Base-by-base conservation (phyloP, 2,329 filamentous ascomycete species). In the Pseudopithomyces chartarum region DNA sequence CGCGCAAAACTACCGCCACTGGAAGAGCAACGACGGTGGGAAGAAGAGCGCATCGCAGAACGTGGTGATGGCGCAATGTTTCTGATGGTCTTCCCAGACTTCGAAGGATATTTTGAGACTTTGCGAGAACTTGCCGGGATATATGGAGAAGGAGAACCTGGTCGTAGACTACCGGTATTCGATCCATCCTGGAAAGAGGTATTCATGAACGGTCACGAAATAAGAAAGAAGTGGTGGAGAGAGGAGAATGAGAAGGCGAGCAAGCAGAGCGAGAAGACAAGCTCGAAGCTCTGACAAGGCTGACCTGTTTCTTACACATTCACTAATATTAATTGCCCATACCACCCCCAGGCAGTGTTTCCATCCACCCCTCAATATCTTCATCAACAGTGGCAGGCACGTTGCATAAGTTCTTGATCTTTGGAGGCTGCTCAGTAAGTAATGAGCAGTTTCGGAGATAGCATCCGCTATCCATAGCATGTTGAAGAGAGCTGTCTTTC, bases 21-120 rank as follows among this genome's bases (percentile, higher is more conserved):
- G 0, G 73, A 76, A 12, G 83, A 82, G 53, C 84, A 85, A 76
- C 64, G 75, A 33, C 68, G 64, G 19, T 89, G 87, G 87, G 87
- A 89, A 62, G 64, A 67, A 2, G 81, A 86, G 2, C 76, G 86
- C 0, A 81, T 89, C 11, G 73, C 73, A 19, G 65, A 69, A 7
- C 82, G 79, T 43, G 86, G 86, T 0, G 86, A 89, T 58, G 84
- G 85, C 0, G 73, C 80, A 0, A 78, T 76, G 2, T 89, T 89
- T 60, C 79, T 81, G 0, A 75, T 85, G 1, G 71, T 89, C 10
- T 83, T 81, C 56, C 87, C 87, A 0, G 81, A 88, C 29, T 89
- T 89, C 65, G 82, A 87, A 59, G 81, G 84, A 13, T 89, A 89
- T 64, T 89, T 90, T 61, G 85, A 89, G 68, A 76, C 75, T 1